phyloP scores from a whole-genome alignment of 2,329 filamentous ascomycete genomes.

The Colletotrichum incanum region DNA sequence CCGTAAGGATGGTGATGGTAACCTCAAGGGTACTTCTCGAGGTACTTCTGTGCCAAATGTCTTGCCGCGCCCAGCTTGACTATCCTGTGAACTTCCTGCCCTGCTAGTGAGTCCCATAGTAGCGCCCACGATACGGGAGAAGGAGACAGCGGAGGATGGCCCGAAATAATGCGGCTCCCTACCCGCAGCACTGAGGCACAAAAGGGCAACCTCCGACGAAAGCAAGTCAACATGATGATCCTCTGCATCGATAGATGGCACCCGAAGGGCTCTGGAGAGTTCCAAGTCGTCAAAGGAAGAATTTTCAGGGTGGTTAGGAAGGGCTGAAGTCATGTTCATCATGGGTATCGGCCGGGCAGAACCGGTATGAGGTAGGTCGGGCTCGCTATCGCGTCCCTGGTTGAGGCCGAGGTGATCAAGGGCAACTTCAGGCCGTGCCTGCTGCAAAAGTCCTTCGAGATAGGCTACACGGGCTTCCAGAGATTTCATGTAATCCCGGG shows the following conservation, averaged over 20 bases:
- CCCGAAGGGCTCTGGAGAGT: conserved; percentile 10
- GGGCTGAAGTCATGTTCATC: neutral
- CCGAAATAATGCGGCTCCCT: conserved; percentile 57
- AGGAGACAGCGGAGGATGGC: conserved; percentile 53
- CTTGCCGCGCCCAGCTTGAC: conserved; percentile 12
- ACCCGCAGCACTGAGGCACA: conserved; percentile 52
- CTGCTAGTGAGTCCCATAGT: conserved; percentile 43
- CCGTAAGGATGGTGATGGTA: conserved; percentile 42
- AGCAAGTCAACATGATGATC: conserved; percentile 44
- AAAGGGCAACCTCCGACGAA: conserved; percentile 51
- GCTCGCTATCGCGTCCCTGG: neutral
- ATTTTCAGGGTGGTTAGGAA: neutral
- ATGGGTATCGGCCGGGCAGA: neutral
- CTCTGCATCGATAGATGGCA: conserved; percentile 20
- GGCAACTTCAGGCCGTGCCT: conserved; percentile 48
- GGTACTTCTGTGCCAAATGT: neutral
- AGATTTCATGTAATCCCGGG: conserved; percentile 52
- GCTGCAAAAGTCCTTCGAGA: conserved; percentile 50
- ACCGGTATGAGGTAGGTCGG: neutral
- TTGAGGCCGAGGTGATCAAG: conserved; percentile 42
- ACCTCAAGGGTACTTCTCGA: conserved; percentile 26
- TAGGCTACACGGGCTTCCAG: conserved; percentile 50
- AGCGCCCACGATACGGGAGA: conserved; percentile 50
- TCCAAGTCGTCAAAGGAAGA: conserved; percentile 18
- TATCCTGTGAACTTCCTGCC: conserved; percentile 34